Conservation (phyloP, 768 basidiomycete species). For the Lepiota subincarnata region DNA sequence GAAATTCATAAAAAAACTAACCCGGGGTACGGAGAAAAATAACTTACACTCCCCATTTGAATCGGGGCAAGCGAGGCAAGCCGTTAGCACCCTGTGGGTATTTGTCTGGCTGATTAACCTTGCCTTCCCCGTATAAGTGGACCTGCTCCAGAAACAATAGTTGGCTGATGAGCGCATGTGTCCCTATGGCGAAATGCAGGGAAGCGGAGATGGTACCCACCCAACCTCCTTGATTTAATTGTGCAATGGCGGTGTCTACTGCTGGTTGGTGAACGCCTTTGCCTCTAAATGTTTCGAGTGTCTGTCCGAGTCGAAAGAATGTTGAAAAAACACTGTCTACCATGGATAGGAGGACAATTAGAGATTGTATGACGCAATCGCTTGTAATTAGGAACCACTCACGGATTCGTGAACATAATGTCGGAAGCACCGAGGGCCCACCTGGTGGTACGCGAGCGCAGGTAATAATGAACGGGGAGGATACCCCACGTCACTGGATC, state of each 20-base stretch:
- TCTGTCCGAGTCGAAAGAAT: slow-evolving; percentile 89
- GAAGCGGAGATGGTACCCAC: slow-evolving; percentile 39
- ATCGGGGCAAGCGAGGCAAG: slow-evolving; percentile 54
- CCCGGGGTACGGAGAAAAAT: background rate
- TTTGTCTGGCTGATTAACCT: slow-evolving; percentile 68
- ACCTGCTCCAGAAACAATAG: slow-evolving; percentile 42
- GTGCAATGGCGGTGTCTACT: slow-evolving; percentile 76
- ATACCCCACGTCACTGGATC: slow-evolving; percentile 88
- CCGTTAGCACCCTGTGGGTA: slow-evolving; percentile 43
- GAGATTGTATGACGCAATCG: background rate
- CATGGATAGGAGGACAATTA: slow-evolving; percentile 14
- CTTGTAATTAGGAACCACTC: slow-evolving; percentile 25
- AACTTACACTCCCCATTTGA: slow-evolving; percentile 96
- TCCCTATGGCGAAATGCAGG: slow-evolving; percentile 2
- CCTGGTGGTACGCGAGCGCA: slow-evolving; percentile 57
- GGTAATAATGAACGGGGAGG: slow-evolving; percentile 62
- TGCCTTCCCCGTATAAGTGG: slow-evolving; percentile 89
- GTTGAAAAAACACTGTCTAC: slow-evolving; percentile 67
- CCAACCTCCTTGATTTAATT: slow-evolving; percentile 82
- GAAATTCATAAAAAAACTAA: slow-evolving; percentile 6
- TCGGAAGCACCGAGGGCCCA: slow-evolving; percentile 95
- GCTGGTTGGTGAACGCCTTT: slow-evolving; percentile 85
- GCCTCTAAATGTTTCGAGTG: slow-evolving; percentile 90
- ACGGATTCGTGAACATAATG: slow-evolving; percentile 93
- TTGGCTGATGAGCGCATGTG: background rate